Evolutionary conservation across 2,329 filamentous ascomycete species (phyloP).

Genomic region (Emericellopsis atlantica): DNA sequence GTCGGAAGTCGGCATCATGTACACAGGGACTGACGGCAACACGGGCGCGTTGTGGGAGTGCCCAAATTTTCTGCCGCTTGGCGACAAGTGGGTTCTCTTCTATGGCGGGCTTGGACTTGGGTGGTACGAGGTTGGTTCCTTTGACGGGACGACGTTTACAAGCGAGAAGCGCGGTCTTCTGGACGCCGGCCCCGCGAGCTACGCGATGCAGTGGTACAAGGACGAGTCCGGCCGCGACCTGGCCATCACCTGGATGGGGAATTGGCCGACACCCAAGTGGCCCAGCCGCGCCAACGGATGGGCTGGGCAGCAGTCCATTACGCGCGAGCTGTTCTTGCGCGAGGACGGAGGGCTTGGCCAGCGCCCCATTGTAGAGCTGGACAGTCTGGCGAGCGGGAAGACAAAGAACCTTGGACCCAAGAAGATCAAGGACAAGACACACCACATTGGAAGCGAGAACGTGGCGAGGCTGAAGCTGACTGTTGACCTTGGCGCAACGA

Average conservation of each 20-base stretch:
- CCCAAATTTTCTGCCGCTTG: conserved; percentile 13
- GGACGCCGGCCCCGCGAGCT: conserved; percentile 12
- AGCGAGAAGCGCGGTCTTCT: conserved; percentile 12
- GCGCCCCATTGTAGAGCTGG: conserved; percentile 10
- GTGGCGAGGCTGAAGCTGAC: conserved; percentile 11
- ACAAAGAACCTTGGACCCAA: conserved; percentile 5
- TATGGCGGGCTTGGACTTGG: conserved; percentile 10
- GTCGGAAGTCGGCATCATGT: conserved; percentile 9
- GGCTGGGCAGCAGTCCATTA: conserved; percentile 14
- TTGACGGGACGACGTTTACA: conserved; percentile 9
- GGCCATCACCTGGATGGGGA: conserved; percentile 13
- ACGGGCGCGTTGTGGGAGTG: conserved; percentile 13
- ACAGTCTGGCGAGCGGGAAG: conserved; percentile 8
- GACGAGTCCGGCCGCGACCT: conserved; percentile 13
- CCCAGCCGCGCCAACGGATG: conserved; percentile 15
- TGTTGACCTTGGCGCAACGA: conserved; percentile 10
- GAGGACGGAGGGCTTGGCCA: conserved; percentile 14
- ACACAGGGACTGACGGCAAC: conserved; percentile 8
- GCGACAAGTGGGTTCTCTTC: conserved; percentile 13
- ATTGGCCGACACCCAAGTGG: conserved; percentile 12
- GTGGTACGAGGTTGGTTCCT: conserved; percentile 11
- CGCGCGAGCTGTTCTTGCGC: conserved; percentile 13
- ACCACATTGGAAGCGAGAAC: conserved; percentile 8
- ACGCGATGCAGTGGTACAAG: conserved; percentile 17
- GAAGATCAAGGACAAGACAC: conserved; percentile 6